A percentile compares a stretch with the other conserved stretches of the same genome.
These are phyloP conservation scores for Fusarium udum DNA, from an alignment of 2,329 filamentous ascomycete genomes.

Conservation along the genomic window DNA sequence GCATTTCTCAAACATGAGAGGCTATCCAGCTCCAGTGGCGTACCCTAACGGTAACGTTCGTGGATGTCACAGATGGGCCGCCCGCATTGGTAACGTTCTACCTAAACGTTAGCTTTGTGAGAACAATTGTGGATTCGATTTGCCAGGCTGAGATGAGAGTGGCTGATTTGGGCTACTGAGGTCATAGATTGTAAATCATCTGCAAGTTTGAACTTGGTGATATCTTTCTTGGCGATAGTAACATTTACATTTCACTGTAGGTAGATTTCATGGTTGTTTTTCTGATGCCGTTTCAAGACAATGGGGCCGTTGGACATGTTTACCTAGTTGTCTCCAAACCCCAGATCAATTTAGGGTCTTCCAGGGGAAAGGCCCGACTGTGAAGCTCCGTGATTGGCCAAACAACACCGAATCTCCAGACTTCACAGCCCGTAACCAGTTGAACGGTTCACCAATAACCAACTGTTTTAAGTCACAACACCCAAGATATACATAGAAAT, in stretches of 20 bases:
- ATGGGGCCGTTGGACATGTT: background rate
- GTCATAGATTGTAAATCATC: background rate
- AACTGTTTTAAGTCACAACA: background rate
- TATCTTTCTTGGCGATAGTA: background rate
- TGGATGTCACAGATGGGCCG: background rate
- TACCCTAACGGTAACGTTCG: conserved; percentile 29
- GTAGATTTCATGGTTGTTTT: background rate
- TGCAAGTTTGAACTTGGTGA: background rate
- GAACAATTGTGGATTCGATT: conserved; percentile 3
- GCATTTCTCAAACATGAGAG: conserved; percentile 8
- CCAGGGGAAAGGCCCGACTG: conserved; percentile 41
- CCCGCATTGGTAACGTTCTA: conserved; percentile 12
- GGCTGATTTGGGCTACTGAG: background rate
- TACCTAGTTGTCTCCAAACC: conserved; percentile 18
- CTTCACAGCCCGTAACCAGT: background rate
- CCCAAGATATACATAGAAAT: conserved; percentile 2
- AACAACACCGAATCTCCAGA: background rate
- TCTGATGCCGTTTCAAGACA: background rate
- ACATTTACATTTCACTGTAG: background rate
- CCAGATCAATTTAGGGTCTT: conserved; percentile 38
- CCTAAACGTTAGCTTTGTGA: background rate
- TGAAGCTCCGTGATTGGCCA: conserved; percentile 33
- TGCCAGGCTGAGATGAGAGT: background rate
- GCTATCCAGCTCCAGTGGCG: conserved; percentile 10
- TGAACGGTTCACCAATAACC: conserved; percentile 6